phyloP scores from a whole-genome alignment of 345 rosid species.

The Hypericum perforatum region DNA sequence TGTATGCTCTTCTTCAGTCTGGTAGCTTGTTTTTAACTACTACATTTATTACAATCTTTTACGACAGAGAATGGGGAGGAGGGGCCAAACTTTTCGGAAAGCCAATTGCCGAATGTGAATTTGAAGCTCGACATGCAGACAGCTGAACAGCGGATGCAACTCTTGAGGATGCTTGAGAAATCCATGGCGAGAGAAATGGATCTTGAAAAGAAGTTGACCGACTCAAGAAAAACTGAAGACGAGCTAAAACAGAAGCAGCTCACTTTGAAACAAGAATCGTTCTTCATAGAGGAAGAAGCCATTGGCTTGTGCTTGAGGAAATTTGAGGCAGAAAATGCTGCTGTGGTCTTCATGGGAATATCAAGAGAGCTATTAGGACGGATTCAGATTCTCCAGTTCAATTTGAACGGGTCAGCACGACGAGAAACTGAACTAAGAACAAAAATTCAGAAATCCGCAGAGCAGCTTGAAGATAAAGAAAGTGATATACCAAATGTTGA shows the following conservation, averaged over 20 bases:
- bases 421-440: constrained; percentile 46
- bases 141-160: constrained; percentile 64
- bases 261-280: constrained; percentile 46
- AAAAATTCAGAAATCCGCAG: constrained; percentile 32
- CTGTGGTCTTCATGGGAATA: constrained; percentile 55
- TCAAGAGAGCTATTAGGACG: constrained; percentile 60
- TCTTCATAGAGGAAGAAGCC: constrained; percentile 56
- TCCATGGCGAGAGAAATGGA: constrained; percentile 93
- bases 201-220: constrained; percentile 66
- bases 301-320: constrained; percentile 40
- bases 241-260: constrained; percentile 39
- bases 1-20: too few relatives aligned
- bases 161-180: constrained; percentile 86
- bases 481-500: constrained; percentile 24
- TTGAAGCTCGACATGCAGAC: constrained; percentile 62
- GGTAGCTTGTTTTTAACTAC: too few relatives aligned
- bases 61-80: constrained; percentile 38
- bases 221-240: constrained; percentile 51
- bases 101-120: constrained; percentile 27
- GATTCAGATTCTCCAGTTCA: constrained; percentile 57
- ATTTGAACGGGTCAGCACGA: constrained; percentile 45
- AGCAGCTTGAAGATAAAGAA: constrained; percentile 47
- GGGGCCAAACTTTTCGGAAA: constrained; percentile 20
- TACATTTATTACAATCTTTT: constrained; percentile 10
- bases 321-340: constrained; percentile 65